Conservation (phyloP, 345 rosid genomes). For the Gossypium turneri region DNA sequence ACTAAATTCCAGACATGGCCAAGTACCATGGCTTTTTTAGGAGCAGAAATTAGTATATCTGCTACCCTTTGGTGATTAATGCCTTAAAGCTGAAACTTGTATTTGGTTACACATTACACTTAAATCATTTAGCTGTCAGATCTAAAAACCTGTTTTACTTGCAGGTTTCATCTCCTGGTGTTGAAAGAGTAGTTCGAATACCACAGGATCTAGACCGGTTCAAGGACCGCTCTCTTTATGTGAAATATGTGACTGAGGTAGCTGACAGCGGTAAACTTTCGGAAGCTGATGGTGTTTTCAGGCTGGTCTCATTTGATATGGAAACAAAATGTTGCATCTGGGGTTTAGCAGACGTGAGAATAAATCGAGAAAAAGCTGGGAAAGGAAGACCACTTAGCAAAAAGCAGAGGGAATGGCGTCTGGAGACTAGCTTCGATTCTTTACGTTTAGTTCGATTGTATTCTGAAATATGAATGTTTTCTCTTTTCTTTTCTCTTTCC, state of each 20-base stretch:
- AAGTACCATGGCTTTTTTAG: neutral
- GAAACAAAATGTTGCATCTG: conserved; percentile 58
- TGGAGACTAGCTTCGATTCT: conserved; percentile 56
- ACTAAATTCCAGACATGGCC: neutral
- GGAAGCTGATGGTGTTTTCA: conserved; percentile 68
- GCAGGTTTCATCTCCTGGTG: conserved; percentile 92
- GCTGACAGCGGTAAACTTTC: conserved; percentile 16
- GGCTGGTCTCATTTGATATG: conserved; percentile 59
- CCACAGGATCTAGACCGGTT: conserved; percentile 81
- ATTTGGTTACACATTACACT: conserved; percentile 1
- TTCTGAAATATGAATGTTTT: conserved; percentile 36
- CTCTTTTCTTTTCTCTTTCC: neutral
- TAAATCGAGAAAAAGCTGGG: conserved; percentile 81
- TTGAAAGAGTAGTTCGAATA: conserved; percentile 69
- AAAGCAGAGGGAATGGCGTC: conserved; percentile 83
- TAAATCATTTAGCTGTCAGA: neutral
- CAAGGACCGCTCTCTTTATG: conserved; percentile 71
- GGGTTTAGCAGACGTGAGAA: conserved; percentile 78
- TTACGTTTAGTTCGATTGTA: conserved; percentile 33
- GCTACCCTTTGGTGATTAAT: conserved; percentile 5
- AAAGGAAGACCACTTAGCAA: conserved; percentile 89
- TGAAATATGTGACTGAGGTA: conserved; percentile 38
- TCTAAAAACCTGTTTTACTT: conserved; percentile 6
- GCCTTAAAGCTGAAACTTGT: neutral
- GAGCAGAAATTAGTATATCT: conserved; percentile 11